These are phyloP conservation scores for Gaultheria prostrata DNA, from an alignment of 148 eudicot species.

Conservation along the genomic window DNA sequence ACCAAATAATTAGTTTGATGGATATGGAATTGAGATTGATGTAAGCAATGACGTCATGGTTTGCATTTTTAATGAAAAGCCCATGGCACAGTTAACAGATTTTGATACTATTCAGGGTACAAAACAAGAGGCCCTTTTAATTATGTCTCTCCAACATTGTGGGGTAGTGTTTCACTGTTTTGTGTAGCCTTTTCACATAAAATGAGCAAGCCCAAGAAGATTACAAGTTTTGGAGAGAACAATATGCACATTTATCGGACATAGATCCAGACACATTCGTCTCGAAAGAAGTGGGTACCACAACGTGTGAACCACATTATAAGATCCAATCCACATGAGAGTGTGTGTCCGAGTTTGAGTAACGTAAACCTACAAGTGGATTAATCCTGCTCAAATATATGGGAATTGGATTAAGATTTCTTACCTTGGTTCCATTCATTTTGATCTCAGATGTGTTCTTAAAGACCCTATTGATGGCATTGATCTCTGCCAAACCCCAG, in stretches of 20 bases:
- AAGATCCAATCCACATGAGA: too few relatives aligned
- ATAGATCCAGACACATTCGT: background rate
- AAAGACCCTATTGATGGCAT: conserved; percentile 52
- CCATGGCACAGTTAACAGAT: background rate
- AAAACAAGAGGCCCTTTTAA: background rate
- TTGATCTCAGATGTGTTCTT: conserved; percentile 57
- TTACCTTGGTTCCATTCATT: conserved; percentile 57
- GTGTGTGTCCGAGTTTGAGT: too few relatives aligned
- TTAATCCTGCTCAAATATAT: too few relatives aligned
- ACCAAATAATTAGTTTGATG: too few relatives aligned
- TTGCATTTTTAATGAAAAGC: conserved; percentile 1
- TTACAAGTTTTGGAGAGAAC: background rate
- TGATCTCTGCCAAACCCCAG: conserved; percentile 56
- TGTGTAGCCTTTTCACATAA: background rate
- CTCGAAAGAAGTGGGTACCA: background rate
- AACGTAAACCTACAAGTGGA: too few relatives aligned
- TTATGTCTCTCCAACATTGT: background rate
- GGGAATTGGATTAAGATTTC: background rate
- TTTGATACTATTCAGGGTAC: background rate
- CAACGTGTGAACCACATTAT: background rate
- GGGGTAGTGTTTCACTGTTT: background rate
- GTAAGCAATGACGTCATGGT: conserved; percentile 11
- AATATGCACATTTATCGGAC: background rate
- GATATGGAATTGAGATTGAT: conserved; percentile 1
- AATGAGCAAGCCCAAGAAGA: background rate